Evolutionary conservation across 129 eudicot genomes (phyloP), one percentile per base, ranked within the genome.

Genomic region (Chrysanthemum lavandulifolium): DNA sequence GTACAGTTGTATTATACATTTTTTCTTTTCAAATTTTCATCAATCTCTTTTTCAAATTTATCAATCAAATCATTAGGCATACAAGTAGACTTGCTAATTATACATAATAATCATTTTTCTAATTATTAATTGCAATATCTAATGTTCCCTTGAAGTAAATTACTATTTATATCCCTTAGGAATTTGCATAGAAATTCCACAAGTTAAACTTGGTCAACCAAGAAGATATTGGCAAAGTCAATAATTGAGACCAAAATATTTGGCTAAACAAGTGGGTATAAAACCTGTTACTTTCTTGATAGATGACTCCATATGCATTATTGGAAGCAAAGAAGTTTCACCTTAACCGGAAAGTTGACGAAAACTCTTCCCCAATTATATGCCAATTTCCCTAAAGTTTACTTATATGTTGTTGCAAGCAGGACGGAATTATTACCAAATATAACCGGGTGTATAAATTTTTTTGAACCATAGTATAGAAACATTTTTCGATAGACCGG

Each of bases 151-250:
- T 45, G 3, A 19, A 25, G 52, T 16, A 62, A 78, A 27, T 78
- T 43, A 71, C 82, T 11, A 3, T 65, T 65, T 65, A 2, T 72
- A 69, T 21, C 73, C 78, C 57, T 51, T 62, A 3, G 5, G 25
- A 63, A 54, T 63, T 8, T 14, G 43, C 36, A 56, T 23, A 71
- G 77, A 40, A 70, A 25, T 78, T 71, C 71, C 51, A 70, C 66
- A 45, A 40, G 11, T 27, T 8, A 52, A 61, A 33, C 12, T 62
- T 52, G 65, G 81, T 78, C 78, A 71, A 71, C 73, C 58, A 68
- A 68, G 50, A 27, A 63, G 74, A 48, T 52, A 13, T 54, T 64
- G 77, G 29, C 58, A 71, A 71, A 71, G 82, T 78, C 73, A 78
- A 76, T 29, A 14, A 68, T 57, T 48, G 59, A 66, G 61, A 65